These are phyloP conservation scores for Syzygium aromaticum DNA, from an alignment of 345 rosid species.

Conservation along the genomic window DNA sequence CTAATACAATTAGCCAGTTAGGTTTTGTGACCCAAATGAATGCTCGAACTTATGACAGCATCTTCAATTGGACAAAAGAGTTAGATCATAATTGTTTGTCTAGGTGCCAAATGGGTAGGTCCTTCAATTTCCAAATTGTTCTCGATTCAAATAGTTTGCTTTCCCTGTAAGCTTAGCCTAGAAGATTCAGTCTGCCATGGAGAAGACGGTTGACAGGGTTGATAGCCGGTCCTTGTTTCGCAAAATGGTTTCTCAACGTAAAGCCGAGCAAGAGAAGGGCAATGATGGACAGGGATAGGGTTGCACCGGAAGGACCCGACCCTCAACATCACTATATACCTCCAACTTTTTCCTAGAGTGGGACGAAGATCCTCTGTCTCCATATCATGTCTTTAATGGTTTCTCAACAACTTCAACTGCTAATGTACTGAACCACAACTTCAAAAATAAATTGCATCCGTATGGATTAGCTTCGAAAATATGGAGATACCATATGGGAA, in stretches of 20 bases:
- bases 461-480: not conserved
- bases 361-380: not conserved
- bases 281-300: not conserved
- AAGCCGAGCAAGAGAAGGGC: constrained; percentile 3
- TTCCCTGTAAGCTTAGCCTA: no score
- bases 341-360: not conserved
- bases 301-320: constrained; percentile 32
- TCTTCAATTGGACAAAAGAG: no score
- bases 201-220: not conserved
- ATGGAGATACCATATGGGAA: not conserved
- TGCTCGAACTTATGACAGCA: no score
- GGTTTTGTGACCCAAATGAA: no score
- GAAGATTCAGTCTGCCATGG: not conserved
- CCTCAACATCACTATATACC: constrained; percentile 16
- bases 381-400: not conserved
- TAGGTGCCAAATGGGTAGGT: no score
- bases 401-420: not conserved
- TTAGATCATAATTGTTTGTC: no score
- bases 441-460: not conserved
- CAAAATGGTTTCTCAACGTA: not conserved
- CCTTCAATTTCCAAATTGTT: no score
- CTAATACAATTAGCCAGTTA: no score
- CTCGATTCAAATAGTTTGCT: no score
- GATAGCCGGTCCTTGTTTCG: constrained; percentile 8
- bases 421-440: not conserved